Evolutionary conservation across 2,329 filamentous ascomycete species (phyloP).

Genomic region (Trichoderma sp.): DNA sequence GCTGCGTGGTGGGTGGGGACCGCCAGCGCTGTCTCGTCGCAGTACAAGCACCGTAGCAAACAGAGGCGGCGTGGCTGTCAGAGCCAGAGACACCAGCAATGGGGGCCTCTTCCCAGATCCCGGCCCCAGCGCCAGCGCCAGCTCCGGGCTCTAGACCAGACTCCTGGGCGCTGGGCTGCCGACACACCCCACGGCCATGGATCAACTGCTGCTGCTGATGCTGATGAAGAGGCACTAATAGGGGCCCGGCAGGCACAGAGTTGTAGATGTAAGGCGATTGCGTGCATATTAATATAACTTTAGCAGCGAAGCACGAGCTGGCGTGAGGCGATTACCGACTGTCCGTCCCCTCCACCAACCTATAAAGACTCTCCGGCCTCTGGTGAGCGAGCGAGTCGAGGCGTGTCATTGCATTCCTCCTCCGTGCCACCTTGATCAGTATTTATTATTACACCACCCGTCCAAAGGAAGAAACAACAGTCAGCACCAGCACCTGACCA

Average conservation of each 20-base stretch:
- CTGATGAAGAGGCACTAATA: background rate
- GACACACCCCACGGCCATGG: slow-evolving; percentile 4
- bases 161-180: background rate
- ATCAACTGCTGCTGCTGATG: background rate
- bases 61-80: slow-evolving; percentile 18
- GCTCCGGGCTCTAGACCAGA: background rate
- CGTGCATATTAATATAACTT: slow-evolving; percentile 1
- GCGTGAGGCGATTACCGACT: background rate
- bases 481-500: slow-evolving; percentile 14
- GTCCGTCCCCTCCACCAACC: background rate
- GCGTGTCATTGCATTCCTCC: background rate
- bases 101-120: background rate
- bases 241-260: background rate
- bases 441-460: background rate
- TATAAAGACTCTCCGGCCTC: background rate
- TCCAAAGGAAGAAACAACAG: background rate
- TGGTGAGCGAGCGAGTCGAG: background rate
- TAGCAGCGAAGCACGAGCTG: background rate
- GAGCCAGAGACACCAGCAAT: background rate
- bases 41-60: background rate
- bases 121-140: slow-evolving; percentile 4
- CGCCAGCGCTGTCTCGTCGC: background rate
- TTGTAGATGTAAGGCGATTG: slow-evolving; percentile 1
- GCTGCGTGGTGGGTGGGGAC: slow-evolving; percentile 25
- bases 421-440: background rate